A percentile compares a stretch with the other conserved stretches of the same genome.
Conservation (phyloP, 2,329 filamentous ascomycete species). For the Gaeumannomyces sp. region DNA sequence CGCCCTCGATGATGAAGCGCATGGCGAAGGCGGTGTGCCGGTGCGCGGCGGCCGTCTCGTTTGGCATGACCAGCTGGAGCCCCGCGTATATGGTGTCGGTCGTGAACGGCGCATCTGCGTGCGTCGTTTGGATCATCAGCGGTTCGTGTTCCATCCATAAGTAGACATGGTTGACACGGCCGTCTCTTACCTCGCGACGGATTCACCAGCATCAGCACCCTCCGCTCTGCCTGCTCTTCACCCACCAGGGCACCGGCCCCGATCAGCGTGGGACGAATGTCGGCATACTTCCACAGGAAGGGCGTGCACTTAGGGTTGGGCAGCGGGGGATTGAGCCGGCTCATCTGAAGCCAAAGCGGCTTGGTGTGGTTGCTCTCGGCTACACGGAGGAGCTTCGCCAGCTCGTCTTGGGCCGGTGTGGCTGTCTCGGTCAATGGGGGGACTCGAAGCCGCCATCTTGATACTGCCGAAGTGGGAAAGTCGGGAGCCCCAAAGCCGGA, state of each 20-base stretch:
- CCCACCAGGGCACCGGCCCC: constrained; percentile 26
- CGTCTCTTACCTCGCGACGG: constrained; percentile 14
- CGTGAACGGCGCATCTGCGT: constrained; percentile 40
- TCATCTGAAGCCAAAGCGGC: constrained; percentile 41
- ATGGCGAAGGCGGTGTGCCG: constrained; percentile 47
- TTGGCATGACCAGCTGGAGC: constrained; percentile 47
- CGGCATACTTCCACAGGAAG: constrained; percentile 26
- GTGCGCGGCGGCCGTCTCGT: constrained; percentile 46
- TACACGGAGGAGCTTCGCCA: not conserved
- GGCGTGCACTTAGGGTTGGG: constrained; percentile 36
- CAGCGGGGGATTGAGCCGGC: constrained; percentile 33
- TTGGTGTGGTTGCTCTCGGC: constrained; percentile 16
- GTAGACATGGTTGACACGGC: not conserved
- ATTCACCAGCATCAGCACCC: constrained; percentile 32
- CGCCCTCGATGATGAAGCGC: constrained; percentile 49
- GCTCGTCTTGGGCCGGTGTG: no score
- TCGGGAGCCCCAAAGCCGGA: no score
- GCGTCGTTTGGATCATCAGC: constrained; percentile 21
- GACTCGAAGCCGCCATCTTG: no score
- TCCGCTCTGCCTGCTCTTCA: constrained; percentile 29
- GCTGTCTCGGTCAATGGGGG: no score
- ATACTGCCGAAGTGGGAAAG: no score
- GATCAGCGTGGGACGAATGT: constrained; percentile 26
- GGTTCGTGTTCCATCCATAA: constrained; percentile 8
- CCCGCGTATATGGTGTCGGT: constrained; percentile 51